phyloP scores from a whole-genome alignment of 768 basidiomycete species.

The Agrocybe pediades region DNA sequence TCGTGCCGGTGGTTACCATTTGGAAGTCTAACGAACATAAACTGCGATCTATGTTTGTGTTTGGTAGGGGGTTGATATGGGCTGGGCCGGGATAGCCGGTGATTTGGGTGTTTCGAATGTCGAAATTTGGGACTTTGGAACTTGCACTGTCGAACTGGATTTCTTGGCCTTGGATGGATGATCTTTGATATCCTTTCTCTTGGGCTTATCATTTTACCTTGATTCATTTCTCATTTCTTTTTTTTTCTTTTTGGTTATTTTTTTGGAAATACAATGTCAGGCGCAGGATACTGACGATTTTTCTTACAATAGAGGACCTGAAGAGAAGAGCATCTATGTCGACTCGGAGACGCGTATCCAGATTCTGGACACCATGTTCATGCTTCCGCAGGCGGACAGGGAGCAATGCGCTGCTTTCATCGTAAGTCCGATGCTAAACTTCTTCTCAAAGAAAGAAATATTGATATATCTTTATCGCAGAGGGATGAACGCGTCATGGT shows the following conservation, averaged over 20 bases:
- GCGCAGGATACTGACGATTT: not conserved
- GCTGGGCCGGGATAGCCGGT: too few species aligned
- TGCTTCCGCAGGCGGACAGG: constrained; percentile 79
- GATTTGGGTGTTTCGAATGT: too few species aligned
- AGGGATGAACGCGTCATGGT: constrained; percentile 84
- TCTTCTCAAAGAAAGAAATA: not conserved
- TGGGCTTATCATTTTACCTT: too few species aligned
- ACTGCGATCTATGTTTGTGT: too few species aligned
- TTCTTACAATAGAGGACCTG: constrained; percentile 43
- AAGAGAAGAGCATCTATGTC: constrained; percentile 64
- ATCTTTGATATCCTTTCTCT: too few species aligned
- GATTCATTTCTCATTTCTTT: not conserved
- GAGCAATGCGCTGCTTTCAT: constrained; percentile 90
- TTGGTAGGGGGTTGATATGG: too few species aligned
- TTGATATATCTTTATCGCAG: constrained; percentile 30
- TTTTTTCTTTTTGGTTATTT: not conserved
- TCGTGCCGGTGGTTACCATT: too few species aligned
- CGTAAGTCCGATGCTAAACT: constrained; percentile 39
- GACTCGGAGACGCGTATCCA: constrained; percentile 87
- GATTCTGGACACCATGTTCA: constrained; percentile 75
- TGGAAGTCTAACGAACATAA: too few species aligned
- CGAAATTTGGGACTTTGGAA: too few species aligned
- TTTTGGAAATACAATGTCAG: too few species aligned
- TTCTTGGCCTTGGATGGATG: too few species aligned
- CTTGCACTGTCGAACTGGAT: too few species aligned